Evolutionary conservation across 768 basidiomycete species (phyloP).

Genomic region (Gelatoporia subvermispora): DNA sequence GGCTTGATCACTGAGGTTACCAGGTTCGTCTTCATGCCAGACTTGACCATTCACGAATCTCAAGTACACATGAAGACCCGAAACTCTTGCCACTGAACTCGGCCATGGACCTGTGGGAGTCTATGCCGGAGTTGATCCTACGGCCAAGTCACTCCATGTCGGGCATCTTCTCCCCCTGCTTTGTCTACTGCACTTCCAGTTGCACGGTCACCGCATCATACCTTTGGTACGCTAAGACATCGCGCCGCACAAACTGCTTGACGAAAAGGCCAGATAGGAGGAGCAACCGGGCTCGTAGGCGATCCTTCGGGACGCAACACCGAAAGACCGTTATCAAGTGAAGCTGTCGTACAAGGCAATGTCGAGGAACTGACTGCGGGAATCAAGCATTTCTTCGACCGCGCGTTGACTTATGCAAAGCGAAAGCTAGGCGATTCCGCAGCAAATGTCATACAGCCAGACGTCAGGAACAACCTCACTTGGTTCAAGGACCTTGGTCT

Average conservation of each 20-base stretch:
- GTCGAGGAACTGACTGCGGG: constrained; percentile 56
- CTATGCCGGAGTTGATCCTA: constrained; percentile 92
- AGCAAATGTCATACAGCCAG: constrained; percentile 20
- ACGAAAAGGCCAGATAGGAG: constrained; percentile 69
- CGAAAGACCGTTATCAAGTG: constrained; percentile 70
- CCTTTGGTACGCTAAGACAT: constrained; percentile 62
- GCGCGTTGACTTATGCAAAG: constrained; percentile 58
- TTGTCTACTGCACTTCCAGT: constrained; percentile 80
- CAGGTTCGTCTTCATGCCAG: constrained; percentile 17
- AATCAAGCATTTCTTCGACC: constrained; percentile 67
- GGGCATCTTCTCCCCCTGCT: constrained; percentile 91
- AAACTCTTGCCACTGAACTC: constrained; percentile 8
- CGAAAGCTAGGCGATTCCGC: constrained; percentile 21
- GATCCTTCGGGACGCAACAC: constrained; percentile 89
- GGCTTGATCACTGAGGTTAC: constrained; percentile 33
- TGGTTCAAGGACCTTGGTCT: constrained; percentile 77
- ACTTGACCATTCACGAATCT: too few species aligned
- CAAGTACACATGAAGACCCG: constrained; percentile 4
- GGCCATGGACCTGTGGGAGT: constrained; percentile 39
- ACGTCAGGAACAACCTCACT: constrained; percentile 61
- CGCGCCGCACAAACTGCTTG: neutral
- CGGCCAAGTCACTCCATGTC: constrained; percentile 84
- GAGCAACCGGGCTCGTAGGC: constrained; percentile 93
- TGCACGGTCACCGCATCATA: constrained; percentile 78
- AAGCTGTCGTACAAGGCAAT: constrained; percentile 59